phyloP scores from a whole-genome alignment of 2,329 filamentous ascomycete species.

The Setomelanomma holmii region DNA sequence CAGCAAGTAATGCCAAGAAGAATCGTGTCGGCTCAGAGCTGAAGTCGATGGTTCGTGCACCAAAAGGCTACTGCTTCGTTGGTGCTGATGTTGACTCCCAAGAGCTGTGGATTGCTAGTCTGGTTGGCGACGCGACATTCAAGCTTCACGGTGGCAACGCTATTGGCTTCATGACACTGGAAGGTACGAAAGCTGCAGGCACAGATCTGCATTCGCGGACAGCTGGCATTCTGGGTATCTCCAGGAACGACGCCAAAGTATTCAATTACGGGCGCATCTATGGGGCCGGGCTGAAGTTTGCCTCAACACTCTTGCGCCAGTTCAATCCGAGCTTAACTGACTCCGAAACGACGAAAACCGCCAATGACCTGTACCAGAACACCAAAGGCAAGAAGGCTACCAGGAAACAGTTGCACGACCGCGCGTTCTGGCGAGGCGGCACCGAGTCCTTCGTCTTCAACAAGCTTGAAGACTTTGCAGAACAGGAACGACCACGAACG shows the following conservation, averaged over 20 bases:
- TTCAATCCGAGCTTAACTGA: conserved; percentile 90
- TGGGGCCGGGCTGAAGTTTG: conserved; percentile 95
- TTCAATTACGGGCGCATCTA: conserved; percentile 99
- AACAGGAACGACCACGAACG: conserved; percentile 88
- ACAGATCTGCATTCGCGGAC: conserved; percentile 96
- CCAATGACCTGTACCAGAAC: conserved; percentile 80
- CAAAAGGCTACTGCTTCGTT: conserved; percentile 89
- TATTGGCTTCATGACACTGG: conserved; percentile 98
- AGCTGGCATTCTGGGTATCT: conserved; percentile 89
- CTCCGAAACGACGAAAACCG: conserved; percentile 75
- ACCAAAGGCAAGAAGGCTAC: conserved; percentile 91
- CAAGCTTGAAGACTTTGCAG: conserved; percentile 95
- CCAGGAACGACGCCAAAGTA: conserved; percentile 92
- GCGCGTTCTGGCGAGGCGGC: conserved; percentile 91
- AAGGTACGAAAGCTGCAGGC: conserved; percentile 91
- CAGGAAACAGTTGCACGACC: conserved; percentile 73
- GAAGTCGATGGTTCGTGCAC: conserved; percentile 95
- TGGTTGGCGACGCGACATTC: conserved; percentile 94
- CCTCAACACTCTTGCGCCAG: conserved; percentile 84
- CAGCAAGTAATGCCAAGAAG: conserved; percentile 93
- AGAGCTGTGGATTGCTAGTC: conserved; percentile 96
- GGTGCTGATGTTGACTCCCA: conserved; percentile 97
- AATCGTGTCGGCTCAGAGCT: conserved; percentile 96
- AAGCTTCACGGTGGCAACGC: conserved; percentile 95
- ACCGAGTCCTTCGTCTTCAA: conserved; percentile 99